A percentile compares a stretch with the other conserved stretches of the same genome.
Evolutionary conservation across 176 grass and related monocot genomes (phyloP).

Genomic region (Otatea glauca): DNA sequence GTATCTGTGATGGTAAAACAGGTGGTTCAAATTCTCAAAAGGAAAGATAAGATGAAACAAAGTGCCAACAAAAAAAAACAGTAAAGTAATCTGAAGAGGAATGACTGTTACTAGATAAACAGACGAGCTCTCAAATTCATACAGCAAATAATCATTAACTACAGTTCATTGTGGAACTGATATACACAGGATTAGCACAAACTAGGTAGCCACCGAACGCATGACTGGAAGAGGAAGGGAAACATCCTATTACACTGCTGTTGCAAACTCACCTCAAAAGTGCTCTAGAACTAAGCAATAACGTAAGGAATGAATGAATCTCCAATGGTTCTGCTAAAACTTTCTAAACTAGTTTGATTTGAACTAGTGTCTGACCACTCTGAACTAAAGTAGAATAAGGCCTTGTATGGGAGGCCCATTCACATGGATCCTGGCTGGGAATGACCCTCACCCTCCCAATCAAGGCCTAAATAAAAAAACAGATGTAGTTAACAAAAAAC

Average conservation of each 20-base stretch:
- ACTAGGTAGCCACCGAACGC: constrained; percentile 7
- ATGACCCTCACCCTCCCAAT: too few relatives aligned
- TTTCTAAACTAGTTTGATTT: constrained; percentile 43
- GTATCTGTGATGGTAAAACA: not conserved
- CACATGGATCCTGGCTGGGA: too few relatives aligned
- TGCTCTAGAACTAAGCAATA: constrained; percentile 43
- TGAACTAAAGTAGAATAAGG: constrained; percentile 7
- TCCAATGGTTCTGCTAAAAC: constrained; percentile 31
- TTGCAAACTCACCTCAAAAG: constrained; percentile 36
- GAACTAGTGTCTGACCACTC: constrained; percentile 25
- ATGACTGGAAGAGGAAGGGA: constrained; percentile 11
- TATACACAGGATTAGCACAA: constrained; percentile 52
- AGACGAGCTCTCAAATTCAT: not conserved
- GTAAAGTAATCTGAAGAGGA: not conserved
- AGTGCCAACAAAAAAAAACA: not conserved
- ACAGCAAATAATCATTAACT: constrained; percentile 23
- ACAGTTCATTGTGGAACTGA: constrained; percentile 20
- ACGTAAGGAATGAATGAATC: constrained; percentile 21
- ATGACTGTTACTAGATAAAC: not conserved
- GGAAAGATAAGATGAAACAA: not conserved
- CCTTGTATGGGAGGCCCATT: too few relatives aligned
- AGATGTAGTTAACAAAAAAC: constrained; percentile 19
- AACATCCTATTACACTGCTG: constrained; percentile 29
- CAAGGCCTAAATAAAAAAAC: constrained; percentile 19
- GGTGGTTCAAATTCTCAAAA: not conserved